Evolutionary conservation across 2,329 filamentous ascomycete genomes (phyloP), one percentile per base, ranked within the genome.

Genomic region (Teratosphaeria nubilosa): DNA sequence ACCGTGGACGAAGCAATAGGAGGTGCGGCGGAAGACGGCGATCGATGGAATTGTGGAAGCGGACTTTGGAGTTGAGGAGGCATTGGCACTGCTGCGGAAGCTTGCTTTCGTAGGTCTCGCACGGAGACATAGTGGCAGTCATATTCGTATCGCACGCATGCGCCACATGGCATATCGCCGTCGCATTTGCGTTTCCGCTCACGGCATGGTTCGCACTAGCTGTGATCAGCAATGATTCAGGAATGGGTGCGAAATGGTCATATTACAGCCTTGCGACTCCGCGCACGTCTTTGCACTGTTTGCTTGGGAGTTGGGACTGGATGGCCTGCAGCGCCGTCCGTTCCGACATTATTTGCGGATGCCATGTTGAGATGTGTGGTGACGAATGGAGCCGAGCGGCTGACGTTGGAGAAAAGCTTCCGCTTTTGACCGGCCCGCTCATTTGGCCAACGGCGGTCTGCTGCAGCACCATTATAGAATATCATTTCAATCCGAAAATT

Each of bases 101-200:
- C 65, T 59, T 58, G 55, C 67, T 63, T 61, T 20, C 41, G 41
- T 48, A 48, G n/a, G n/a, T 16, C 41, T 20, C n/a, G 16, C 16
- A 54, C 55, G 31, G 60, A 56, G 10, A 56, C 57, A 65, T 80
- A 82, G 55, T 68, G 69, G 63, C 80, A 82, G 7, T 78, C 74
- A 56, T 78, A 78, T 34, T 78, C 78, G 56, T 76, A 78, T n/a
- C 77, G 73, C 0, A 73, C 67, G 65, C 80, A 82, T 5, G 75
- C 77, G 53, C 69, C 71, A 64, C 80, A 82, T 0, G 80, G 80
- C 24, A 75, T 70, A 2, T 68, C 70, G 13, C 79, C 79, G 56
- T 81, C 77, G 59, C 80, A 82, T 69, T 80, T 80, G 51, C 80
- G 74, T 66, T 82, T 82, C 54, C 79, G 76, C 10, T 79, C 74